Evolutionary conservation across 2,329 filamentous ascomycete species (phyloP), one percentile per base, ranked within the genome.

Genomic region (Fusarium newnesense): DNA sequence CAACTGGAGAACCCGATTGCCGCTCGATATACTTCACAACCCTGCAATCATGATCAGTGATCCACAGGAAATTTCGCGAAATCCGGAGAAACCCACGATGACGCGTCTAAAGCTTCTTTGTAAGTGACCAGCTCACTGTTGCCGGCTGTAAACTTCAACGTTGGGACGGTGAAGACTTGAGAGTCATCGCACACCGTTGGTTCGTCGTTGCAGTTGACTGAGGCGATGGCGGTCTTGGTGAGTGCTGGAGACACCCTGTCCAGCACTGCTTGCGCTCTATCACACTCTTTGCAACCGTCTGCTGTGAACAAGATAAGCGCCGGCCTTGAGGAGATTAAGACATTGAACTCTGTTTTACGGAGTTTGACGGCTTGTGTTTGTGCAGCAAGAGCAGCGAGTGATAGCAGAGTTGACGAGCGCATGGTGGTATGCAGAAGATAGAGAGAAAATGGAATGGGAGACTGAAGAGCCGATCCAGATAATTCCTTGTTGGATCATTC

Each of bases 271-370:
- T 64, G 57, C 5, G 28, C 39, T 5, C 32, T 11, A 50, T 52
- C 44, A 15, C 61, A 64, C 7, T 52, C 61, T 7, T 64, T 64
- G 18, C 61, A 64, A 4, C 61, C 61, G 16, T 64, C 46, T 4
- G 62, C 58, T 8, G 37, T 49, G 0, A 64, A 64, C 16, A 64
- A 9, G 3, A 64, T 26, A 2, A 64, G 56, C 9, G 60, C 39
- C 24, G 46, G 43, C 6, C 54, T 42, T 10, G 36, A 36, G 4
- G 60, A 64, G 12, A 49, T 11, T 5, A 64, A 13, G 2, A 64
- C 36, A 2, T 37, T 64, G 5, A 64, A 60, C 11, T 64, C 60
- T 37, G 28, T 37, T 50, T 26, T 60, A 16, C 54, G 19, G 13
- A 64, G 60, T 7, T n/a, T 21, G 2, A 37, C 34, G 21, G 36